Conservation (phyloP, 2,329 filamentous ascomycete genomes). For the Pyricularia sp. region DNA sequence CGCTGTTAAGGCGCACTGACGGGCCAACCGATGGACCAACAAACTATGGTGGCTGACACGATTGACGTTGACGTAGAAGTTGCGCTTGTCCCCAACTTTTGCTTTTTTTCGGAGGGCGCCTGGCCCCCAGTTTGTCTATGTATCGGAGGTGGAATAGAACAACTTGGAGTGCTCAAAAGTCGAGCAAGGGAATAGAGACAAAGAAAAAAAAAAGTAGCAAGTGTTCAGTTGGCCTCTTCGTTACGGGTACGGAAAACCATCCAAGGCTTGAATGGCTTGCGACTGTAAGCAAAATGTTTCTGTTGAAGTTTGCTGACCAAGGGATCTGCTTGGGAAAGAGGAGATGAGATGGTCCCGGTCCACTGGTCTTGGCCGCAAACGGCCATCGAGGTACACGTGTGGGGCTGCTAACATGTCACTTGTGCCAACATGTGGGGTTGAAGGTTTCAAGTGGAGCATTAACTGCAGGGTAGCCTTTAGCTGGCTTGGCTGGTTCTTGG, state of each 20-base stretch:
- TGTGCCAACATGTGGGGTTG: not conserved
- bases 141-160: not conserved
- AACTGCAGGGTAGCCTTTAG: not conserved
- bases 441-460: not conserved
- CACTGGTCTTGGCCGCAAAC: not conserved
- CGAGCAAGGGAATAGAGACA: not conserved
- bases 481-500: too few species aligned
- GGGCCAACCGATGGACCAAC: not conserved
- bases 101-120: not conserved
- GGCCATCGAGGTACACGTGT: not conserved
- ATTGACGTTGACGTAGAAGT: not conserved
- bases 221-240: too few species aligned
- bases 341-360: not conserved
- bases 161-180: not conserved
- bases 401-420: not conserved
- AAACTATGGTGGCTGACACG: not conserved
- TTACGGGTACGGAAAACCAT: not conserved
- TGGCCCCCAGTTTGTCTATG: not conserved
- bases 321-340: not conserved
- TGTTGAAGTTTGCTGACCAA: not conserved
- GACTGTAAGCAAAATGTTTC: not conserved
- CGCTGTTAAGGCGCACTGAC: not conserved
- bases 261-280: not conserved
- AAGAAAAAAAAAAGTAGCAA: too few species aligned
- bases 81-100: not conserved